Evolutionary conservation across 2,329 filamentous ascomycete genomes (phyloP).

Genomic region (Byssochlamys sp.): DNA sequence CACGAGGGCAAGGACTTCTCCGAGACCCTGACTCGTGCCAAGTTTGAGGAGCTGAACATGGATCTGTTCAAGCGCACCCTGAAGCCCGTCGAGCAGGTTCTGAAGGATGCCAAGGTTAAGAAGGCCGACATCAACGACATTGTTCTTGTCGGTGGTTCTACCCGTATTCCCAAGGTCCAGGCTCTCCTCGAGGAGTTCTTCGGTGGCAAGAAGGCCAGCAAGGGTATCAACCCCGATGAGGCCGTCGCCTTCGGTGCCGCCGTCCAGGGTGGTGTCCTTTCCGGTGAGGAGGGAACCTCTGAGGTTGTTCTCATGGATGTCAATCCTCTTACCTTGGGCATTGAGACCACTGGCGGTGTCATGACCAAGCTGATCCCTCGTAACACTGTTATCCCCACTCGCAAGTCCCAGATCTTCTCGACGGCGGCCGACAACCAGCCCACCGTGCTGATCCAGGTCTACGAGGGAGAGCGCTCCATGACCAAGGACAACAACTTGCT

Average conservation of each 20-base stretch:
- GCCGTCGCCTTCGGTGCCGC: constrained; percentile 96
- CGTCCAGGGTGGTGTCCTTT: constrained; percentile 90
- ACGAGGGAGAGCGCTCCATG: constrained; percentile 83
- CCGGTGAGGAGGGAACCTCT: constrained; percentile 72
- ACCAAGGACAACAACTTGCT: constrained; percentile 96
- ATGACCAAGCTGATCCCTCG: constrained; percentile 95
- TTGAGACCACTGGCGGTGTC: constrained; percentile 92
- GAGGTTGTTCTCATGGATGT: constrained; percentile 90
- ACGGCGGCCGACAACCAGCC: constrained; percentile 95
- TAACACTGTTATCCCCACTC: constrained; percentile 88
- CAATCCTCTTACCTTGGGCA: constrained; percentile 91
- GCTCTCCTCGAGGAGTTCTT: constrained; percentile 93
- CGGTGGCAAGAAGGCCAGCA: constrained; percentile 88
- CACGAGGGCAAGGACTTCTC: constrained; percentile 95
- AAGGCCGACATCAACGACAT: constrained; percentile 93
- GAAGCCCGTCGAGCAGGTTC: constrained; percentile 95
- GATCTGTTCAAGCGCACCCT: constrained; percentile 99
- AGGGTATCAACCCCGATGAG: constrained; percentile 99
- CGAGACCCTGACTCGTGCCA: constrained; percentile 93
- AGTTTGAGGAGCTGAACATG: constrained; percentile 98
- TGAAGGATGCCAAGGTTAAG: constrained; percentile 96
- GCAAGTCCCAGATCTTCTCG: constrained; percentile 96
- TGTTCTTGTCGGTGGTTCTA: constrained; percentile 94
- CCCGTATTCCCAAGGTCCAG: constrained; percentile 97
- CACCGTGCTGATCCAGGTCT: constrained; percentile 89